phyloP scores from a whole-genome alignment of 441 rosid genomes.

The Arabidopsis lyrata region DNA sequence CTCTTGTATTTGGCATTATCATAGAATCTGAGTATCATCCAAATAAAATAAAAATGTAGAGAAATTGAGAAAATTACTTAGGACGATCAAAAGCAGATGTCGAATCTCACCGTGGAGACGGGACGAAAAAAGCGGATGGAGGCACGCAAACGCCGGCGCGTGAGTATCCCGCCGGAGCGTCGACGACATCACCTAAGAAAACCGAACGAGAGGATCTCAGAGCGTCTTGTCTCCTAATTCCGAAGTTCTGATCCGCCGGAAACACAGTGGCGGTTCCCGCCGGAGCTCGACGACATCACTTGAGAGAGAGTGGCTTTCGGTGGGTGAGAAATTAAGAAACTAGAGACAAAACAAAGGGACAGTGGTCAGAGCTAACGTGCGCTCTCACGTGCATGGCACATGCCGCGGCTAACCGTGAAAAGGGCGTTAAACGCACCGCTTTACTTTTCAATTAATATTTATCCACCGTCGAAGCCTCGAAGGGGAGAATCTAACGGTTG shows the following conservation, averaged over 20 bases:
- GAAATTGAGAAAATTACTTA: too few species aligned
- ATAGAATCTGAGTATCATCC: too few species aligned
- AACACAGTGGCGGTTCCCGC: conserved; percentile 51
- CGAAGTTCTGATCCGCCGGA: conserved; percentile 54
- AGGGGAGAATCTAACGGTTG: conserved; percentile 12
- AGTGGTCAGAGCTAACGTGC: conserved; percentile 47
- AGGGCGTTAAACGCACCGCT: conserved; percentile 29
- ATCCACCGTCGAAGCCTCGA: conserved; percentile 29
- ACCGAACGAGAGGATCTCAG: conserved; percentile 60
- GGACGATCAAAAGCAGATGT: neutral
- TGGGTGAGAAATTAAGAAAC: conserved; percentile 16
- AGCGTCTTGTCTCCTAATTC: conserved; percentile 57
- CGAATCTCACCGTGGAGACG: conserved; percentile 75
- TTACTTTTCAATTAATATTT: neutral
- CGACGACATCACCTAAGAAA: conserved; percentile 36
- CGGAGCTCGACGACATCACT: conserved; percentile 64
- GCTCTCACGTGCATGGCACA: conserved; percentile 62
- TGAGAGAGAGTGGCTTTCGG: conserved; percentile 26
- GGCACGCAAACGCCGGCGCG: conserved; percentile 47
- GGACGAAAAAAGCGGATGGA: conserved; percentile 51
- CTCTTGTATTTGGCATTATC: too few species aligned
- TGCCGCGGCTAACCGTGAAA: conserved; percentile 22
- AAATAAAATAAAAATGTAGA: too few species aligned
- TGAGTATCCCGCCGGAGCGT: conserved; percentile 24
- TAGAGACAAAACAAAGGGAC: neutral